These are phyloP conservation scores for Clitopilus hobsonii DNA, from an alignment of 768 basidiomycete genomes.

Conservation along the genomic window DNA sequence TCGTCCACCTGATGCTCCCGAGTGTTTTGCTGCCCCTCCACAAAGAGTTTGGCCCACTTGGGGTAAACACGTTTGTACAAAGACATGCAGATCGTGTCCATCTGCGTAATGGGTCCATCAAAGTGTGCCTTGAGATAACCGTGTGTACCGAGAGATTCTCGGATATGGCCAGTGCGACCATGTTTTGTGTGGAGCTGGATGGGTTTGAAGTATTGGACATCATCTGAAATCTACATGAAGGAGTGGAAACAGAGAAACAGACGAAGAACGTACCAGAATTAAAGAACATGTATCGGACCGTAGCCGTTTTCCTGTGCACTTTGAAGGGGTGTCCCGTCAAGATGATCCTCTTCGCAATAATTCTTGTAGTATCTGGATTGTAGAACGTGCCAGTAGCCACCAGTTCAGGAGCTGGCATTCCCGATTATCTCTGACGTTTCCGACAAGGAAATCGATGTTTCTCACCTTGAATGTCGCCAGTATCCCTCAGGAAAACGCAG, in stretches of 20 bases:
- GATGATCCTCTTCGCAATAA: constrained; percentile 91
- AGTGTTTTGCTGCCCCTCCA: constrained; percentile 7
- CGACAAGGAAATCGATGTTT: constrained; percentile 2
- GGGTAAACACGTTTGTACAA: constrained; percentile 95
- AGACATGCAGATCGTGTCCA: constrained; percentile 96
- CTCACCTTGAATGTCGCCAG: constrained; percentile 60
- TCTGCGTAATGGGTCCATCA: constrained; percentile 89
- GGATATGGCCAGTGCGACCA: constrained; percentile 85
- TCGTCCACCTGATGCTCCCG: constrained; percentile 1
- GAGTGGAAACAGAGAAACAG: constrained; percentile 5
- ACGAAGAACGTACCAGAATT: constrained; percentile 54
- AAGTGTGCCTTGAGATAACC: constrained; percentile 97
- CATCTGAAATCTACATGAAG: constrained; percentile 41
- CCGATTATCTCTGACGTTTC: constrained; percentile 5
- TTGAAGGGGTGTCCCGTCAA: constrained; percentile 96
- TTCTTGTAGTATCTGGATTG: constrained; percentile 84
- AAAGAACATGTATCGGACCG: constrained; percentile 99
- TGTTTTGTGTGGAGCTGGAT: constrained; percentile 91
- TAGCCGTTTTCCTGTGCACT: constrained; percentile 95
- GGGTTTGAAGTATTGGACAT: constrained; percentile 89
- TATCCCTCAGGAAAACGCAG: constrained; percentile 73
- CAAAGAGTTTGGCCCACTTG: constrained; percentile 69
- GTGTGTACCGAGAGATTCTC: constrained; percentile 91
- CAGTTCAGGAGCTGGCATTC: constrained; percentile 60
- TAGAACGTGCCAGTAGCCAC: constrained; percentile 89